Percentiles rank a stretch among this genome's conserved stretches.
Conservation (phyloP, 78 protist genomes). For the Dictyostelium firmibasis region DNA sequence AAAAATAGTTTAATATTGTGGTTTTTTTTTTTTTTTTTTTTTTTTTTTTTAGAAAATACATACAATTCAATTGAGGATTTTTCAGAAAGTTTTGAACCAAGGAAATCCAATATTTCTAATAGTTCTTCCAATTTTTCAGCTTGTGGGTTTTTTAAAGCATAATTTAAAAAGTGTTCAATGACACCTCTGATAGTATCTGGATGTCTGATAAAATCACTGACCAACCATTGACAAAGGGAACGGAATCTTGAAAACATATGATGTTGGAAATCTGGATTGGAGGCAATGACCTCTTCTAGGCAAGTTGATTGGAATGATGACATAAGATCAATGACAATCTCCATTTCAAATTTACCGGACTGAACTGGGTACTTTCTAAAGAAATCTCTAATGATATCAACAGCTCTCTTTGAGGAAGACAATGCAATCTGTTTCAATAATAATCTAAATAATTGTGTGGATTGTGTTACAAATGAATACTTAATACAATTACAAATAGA, state of each 20-base stretch:
- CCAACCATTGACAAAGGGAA: not conserved
- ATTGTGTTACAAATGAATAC: not conserved
- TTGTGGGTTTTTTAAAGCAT: not conserved
- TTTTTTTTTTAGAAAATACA: not conserved
- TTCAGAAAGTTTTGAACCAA: not conserved
- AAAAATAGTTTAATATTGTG: not conserved
- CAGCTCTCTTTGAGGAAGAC: not conserved
- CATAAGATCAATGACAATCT: not conserved
- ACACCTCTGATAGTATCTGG: not conserved
- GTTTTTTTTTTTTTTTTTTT: not conserved
- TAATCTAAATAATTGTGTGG: not conserved
- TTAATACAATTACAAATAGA: not conserved
- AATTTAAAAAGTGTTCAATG: not conserved
- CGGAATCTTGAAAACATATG: slow-evolving; percentile 16
- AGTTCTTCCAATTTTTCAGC: not conserved
- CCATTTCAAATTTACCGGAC: not conserved
- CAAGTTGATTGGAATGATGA: not conserved
- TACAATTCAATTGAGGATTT: not conserved
- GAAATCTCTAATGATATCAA: not conserved
- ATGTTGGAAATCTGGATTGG: not conserved
- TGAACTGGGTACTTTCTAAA: not conserved
- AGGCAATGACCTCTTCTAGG: not conserved
- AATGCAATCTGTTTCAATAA: not conserved
- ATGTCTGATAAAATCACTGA: not conserved
- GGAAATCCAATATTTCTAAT: not conserved